These are phyloP conservation scores for Spiromastix sp. DNA, from an alignment of 2,329 filamentous ascomycete genomes.

Conservation along the genomic window DNA sequence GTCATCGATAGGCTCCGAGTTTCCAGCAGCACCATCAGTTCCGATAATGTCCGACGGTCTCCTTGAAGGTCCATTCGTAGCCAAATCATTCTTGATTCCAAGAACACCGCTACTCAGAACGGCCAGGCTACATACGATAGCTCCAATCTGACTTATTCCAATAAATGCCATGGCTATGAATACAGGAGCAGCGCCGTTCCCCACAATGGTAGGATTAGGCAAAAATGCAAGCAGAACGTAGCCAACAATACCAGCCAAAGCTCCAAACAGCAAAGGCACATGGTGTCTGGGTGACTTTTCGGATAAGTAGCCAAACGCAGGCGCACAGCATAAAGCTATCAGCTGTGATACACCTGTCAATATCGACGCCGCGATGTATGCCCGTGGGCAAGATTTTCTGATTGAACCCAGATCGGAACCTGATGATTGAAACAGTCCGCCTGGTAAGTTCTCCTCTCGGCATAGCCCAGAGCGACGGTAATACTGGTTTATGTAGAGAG, in stretches of 20 bases:
- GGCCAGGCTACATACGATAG: slow-evolving; percentile 91
- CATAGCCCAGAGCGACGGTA: slow-evolving; percentile 77
- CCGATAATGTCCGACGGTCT: neutral
- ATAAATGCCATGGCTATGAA: slow-evolving; percentile 71
- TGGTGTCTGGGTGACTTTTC: slow-evolving; percentile 58
- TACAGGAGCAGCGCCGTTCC: slow-evolving; percentile 57
- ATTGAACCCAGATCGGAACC: slow-evolving; percentile 46
- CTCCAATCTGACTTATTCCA: slow-evolving; percentile 88
- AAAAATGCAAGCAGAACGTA: slow-evolving; percentile 70
- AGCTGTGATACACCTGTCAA: slow-evolving; percentile 84
- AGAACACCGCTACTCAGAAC: slow-evolving; percentile 74
- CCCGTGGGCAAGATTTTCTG: slow-evolving; percentile 72
- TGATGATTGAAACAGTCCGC: slow-evolving; percentile 16
- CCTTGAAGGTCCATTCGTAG: neutral
- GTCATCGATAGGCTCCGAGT: neutral
- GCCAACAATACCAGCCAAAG: slow-evolving; percentile 63
- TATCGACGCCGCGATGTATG: slow-evolving; percentile 79
- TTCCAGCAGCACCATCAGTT: neutral
- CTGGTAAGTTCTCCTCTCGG: slow-evolving; percentile 32
- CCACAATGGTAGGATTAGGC: slow-evolving; percentile 62
- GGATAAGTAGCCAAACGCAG: slow-evolving; percentile 78
- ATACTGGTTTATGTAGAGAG: slow-evolving; percentile 83
- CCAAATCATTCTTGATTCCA: slow-evolving; percentile 13
- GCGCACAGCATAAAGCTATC: slow-evolving; percentile 72
- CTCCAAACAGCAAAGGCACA: slow-evolving; percentile 61